Evolutionary conservation across 768 basidiomycete species (phyloP), one percentile per base, ranked within the genome.

Genomic region (Rhodotorula babjevae): DNA sequence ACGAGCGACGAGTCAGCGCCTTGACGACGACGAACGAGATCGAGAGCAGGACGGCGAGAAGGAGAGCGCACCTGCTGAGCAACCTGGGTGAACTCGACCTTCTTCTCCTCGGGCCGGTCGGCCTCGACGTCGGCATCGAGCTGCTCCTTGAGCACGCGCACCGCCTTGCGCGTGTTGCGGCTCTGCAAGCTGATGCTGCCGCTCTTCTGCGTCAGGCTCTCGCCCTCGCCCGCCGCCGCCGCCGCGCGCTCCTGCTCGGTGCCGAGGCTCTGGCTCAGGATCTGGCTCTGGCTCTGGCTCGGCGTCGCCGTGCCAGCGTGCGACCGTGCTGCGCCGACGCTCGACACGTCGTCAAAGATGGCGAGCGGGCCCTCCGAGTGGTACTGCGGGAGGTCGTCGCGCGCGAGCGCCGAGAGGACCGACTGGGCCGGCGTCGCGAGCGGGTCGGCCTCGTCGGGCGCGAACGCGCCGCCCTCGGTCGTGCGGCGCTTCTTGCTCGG

Each of bases 111-210:
- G 21, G 83, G 44, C 23, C 3, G 25, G 33, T 65, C 75, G 16
- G 21, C 44, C 31, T 55, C 65, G 18, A 65, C 70, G 6, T 57
- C 67, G 19, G 67, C 67, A 1, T 87, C 86, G 66, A 87, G 85
- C 63, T 94, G 82, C 78, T 92, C 90, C 71, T 90, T 86, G 63
- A 95, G 84, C 76, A 95, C 83, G 36, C 85, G 83, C 50, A 94
- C 82, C 1, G 93, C 93, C 79, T 90, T 91, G 65, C 90, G 84
- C 0, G 93, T 96, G 78, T 94, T 94, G 82, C 87, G 89, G 82
- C 60, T 81, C 77, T 21, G 73, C 66, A 68, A 69, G 67, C 67
- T 74, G 65, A 69, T 69, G 36, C 63, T 75, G 23, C 74, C 61
- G 61, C 42, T 75, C 67, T 68, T 67, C 52, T 75, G 74, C 40